These are phyloP conservation scores for Ascocoryne sarcoides DNA, from an alignment of 2,329 filamentous ascomycete species.

Conservation along the genomic window DNA sequence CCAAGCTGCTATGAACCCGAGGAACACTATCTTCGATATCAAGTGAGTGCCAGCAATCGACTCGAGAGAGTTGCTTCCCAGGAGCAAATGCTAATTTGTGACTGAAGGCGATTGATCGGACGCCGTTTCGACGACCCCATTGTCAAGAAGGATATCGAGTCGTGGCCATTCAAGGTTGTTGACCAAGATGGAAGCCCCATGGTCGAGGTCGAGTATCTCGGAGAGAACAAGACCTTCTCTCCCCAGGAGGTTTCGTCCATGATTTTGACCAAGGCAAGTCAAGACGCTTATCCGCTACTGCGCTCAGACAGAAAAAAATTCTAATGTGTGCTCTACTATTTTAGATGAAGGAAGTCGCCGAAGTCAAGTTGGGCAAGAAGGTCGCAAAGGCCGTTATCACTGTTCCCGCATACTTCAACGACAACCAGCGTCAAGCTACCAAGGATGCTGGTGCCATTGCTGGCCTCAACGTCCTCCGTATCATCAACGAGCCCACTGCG, in stretches of 20 bases:
- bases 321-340: constrained; percentile 3
- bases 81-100: neutral
- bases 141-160: constrained; percentile 96
- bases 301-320: neutral
- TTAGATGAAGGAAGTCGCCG: constrained; percentile 98
- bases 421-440: constrained; percentile 99
- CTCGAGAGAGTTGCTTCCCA: neutral
- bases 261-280: constrained; percentile 86
- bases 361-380: constrained; percentile 97
- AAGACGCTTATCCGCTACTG: too few species aligned
- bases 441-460: constrained; percentile 98
- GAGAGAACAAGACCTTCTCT: constrained; percentile 91
- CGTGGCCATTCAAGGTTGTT: constrained; percentile 98
- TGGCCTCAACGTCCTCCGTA: constrained; percentile 96
- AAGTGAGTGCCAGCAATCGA: constrained; percentile 56
- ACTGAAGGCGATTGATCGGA: constrained; percentile 86
- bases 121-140: constrained; percentile 89
- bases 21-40: constrained; percentile 98
- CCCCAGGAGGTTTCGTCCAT: constrained; percentile 99
- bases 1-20: constrained; percentile 98
- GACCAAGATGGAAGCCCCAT: constrained; percentile 82
- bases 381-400: constrained; percentile 99
- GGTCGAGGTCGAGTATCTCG: constrained; percentile 92
- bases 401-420: constrained; percentile 99
- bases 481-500: constrained; percentile 99